phyloP scores from a whole-genome alignment of 2,329 filamentous ascomycete species.

The Ceratocystis cubensis region DNA sequence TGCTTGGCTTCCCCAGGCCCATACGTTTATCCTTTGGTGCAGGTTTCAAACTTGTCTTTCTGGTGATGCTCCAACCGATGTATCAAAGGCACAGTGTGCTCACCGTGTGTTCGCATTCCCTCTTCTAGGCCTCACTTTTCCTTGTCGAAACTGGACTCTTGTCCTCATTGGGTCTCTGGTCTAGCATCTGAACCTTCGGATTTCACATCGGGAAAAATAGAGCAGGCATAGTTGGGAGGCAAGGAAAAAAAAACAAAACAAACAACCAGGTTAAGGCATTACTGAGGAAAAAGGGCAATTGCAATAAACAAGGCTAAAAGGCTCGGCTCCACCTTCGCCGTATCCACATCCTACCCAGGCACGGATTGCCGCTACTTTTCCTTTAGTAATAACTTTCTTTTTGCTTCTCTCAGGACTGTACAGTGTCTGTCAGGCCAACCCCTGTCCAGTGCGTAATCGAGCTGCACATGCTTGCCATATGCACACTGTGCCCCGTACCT shows the following conservation, averaged over 20 bases:
- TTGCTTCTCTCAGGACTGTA: not conserved
- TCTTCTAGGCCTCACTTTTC: too few relatives aligned
- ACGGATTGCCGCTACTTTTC: not conserved
- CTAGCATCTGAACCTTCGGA: not conserved
- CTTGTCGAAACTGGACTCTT: too few relatives aligned
- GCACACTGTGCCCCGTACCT: constrained; percentile 12
- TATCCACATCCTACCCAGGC: not conserved
- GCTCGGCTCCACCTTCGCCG: not conserved
- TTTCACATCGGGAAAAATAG: not conserved
- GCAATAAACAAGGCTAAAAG: not conserved
- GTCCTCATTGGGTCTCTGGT: too few relatives aligned
- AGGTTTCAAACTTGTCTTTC: too few relatives aligned
- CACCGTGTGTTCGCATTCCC: too few relatives aligned
- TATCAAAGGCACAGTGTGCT: too few relatives aligned
- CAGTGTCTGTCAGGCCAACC: not conserved
- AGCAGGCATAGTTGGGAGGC: too few relatives aligned
- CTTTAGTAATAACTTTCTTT: not conserved
- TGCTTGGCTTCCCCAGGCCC: too few relatives aligned
- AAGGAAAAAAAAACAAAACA: not conserved
- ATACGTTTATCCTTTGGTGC: too few relatives aligned
- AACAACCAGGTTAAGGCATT: not conserved
- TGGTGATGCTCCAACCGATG: too few relatives aligned
- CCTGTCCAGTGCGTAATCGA: not conserved
- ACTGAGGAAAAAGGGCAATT: not conserved
- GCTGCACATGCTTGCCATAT: not conserved